Base-by-base conservation (phyloP, 1,284 basidiomycete species). In the Ganoderma resinaceum region DNA sequence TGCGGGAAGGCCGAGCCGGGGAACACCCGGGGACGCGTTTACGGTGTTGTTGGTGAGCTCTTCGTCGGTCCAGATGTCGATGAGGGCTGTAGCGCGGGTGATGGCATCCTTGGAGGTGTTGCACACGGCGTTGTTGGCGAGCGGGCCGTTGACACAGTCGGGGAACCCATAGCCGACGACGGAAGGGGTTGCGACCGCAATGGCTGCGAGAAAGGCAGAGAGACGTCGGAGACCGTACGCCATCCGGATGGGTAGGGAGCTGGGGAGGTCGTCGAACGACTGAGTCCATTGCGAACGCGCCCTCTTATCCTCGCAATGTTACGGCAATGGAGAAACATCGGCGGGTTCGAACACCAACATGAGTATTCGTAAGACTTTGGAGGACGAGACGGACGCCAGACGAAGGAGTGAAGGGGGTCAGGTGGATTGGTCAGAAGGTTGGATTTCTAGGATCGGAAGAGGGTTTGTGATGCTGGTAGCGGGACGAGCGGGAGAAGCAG, bases 31-130 rank as follows among this genome's bases (percentile, higher is more conserved):
- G 3, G 85, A 81, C 5, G 77, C 67, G 69, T 85, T 86, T 38
- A 83, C 82, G 16, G 83, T 86, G 73, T 88, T 88, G 66, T 78
- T 78, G 57, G 85, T 84, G 63, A 88, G 77, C 69, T 89, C 87
- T 7, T 80, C 79, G 46, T 84, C 79, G 8, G 86, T 88, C 71
- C 87, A 85, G 61, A 83, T 76, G 55, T 79, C 71, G 38, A 88
- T 78, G 33, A 88, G 75, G 16, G 86, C 85, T 18, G 79, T 78
- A n/a, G 87, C 87, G 11, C 87, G 82, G 40, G 83, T 82, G 16
- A 83, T 72, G 9, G 84, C 78, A 66, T 84, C 82, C 66, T 84
- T 80, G 16, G 82, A 78, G 4, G 81, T 80, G 71, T 88, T 81
- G 75, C 87, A 89, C 26, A 88, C 83, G 4, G 80, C 73, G 70